These are phyloP conservation scores for Choiromyces venosus DNA, from an alignment of 495 filamentous ascomycete species.

Conservation along the genomic window DNA sequence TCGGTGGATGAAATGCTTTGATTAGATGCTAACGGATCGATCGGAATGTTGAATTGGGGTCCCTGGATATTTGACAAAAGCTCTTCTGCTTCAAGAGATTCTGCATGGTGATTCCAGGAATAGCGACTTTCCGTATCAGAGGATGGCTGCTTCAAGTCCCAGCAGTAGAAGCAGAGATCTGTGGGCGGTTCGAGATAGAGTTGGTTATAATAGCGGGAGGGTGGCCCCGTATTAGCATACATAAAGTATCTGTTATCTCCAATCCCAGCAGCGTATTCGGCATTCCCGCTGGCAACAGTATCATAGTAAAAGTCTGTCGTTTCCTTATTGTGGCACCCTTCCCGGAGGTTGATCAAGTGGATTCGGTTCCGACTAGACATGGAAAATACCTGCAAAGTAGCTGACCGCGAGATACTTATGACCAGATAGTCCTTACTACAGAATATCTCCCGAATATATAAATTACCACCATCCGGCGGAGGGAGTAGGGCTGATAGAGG, in stretches of 20 bases:
- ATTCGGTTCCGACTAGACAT: constrained; percentile 9
- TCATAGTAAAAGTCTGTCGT: not conserved
- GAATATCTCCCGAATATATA: constrained; percentile 20
- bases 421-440: constrained; percentile 31
- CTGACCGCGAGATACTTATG: constrained; percentile 22
- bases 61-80: not conserved
- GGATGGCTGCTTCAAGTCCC: not conserved
- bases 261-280: constrained; percentile 1
- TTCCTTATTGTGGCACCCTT: not conserved
- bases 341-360: constrained; percentile 19
- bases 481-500: constrained; percentile 8
- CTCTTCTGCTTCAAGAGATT: not conserved
- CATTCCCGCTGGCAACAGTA: not conserved
- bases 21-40: not conserved
- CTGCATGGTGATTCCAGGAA: not conserved
- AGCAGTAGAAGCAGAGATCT: not conserved
- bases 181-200: not conserved
- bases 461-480: constrained; percentile 3
- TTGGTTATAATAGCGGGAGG: not conserved
- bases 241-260: not conserved
- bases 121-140: not conserved
- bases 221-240: not conserved
- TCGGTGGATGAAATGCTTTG: not conserved
- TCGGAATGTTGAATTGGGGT: not conserved
- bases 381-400: constrained; percentile 23